Base-by-base conservation (phyloP, 805 yeast species). In the Schwanniomyces occidentalis region DNA sequence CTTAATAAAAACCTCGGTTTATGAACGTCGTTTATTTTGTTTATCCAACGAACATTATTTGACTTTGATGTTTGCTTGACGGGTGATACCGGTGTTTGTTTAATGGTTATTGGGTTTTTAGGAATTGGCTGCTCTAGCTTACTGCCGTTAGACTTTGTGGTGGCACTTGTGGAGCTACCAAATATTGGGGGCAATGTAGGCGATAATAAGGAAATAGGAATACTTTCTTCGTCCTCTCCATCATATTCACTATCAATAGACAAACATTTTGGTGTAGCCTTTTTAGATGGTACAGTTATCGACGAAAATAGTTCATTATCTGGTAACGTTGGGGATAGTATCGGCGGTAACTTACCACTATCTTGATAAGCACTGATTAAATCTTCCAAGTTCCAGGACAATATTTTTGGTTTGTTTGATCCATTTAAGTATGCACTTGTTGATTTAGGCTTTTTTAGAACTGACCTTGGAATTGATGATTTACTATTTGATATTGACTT, bases 321-420 rank as follows among this genome's bases (percentile, higher is more conserved):
- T 3, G 72, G 73, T 5, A 68, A 41, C 1, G 66, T 58, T 1
- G 73, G 73, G 5, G 71, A 64, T 16, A 68, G 49, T 5, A 58
- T 59, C 1, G 65, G 61, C 5, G 73, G 73, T 27, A 68, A 52
- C 2, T 32, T 19, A 3, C 67, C 66, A 5, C 47, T 42, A 4
- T 62, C 61, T 9, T 55, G 51, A 44, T 65, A 68, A 17, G 61
- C 49, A 21, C 47, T 16, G 19, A 66, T 37, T 54, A 68, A 50
- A 14, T 67, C 72, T 30, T 68, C 71, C 31, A 68, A 41, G 39
- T 64, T 65, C 73, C 73, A 64, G 5, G 53, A 30, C 6, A 44
- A 24, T n/a, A 22, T 32, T 15, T 21, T 30, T 13, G 34, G 18
- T 19, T 26, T 21, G 27, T 19, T 21, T 12, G 14, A 21, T 7